Conservation (phyloP, 306 rosid genomes). For the Cucumis melo region DNA sequence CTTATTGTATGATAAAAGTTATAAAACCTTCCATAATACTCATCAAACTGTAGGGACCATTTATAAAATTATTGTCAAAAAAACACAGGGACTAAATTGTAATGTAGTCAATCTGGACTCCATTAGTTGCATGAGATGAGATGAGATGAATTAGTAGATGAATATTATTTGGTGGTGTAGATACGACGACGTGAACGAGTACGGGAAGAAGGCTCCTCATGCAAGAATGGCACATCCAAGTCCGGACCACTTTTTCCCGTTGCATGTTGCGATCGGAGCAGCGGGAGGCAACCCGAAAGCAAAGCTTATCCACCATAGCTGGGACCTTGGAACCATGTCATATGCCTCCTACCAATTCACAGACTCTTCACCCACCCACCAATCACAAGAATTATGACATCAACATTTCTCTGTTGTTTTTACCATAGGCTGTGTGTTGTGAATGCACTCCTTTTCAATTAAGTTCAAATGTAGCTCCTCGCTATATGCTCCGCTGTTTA, state of each 20-base stretch:
- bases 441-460: neutral
- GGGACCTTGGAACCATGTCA: constrained; percentile 44
- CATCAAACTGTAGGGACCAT: too few species aligned
- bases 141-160: neutral
- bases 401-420: neutral
- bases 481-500: neutral
- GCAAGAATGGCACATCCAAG: constrained; percentile 67
- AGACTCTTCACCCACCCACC: neutral
- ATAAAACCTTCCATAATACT: too few species aligned
- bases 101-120: too few species aligned
- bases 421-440: neutral
- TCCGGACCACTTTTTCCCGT: constrained; percentile 71
- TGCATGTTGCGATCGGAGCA: constrained; percentile 79
- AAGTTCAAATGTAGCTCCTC: neutral
- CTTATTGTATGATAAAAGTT: too few species aligned
- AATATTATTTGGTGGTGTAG: constrained; percentile 10
- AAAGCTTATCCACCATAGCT: constrained; percentile 47
- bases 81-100: too few species aligned
- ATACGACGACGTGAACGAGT: constrained; percentile 65
- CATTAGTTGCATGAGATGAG: too few species aligned
- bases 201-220: constrained; percentile 49
- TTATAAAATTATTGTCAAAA: too few species aligned
- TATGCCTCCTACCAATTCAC: constrained; percentile 74
- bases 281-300: constrained; percentile 50
- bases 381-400: neutral